A percentile compares a stretch with the other conserved stretches of the same genome.
Conservation (phyloP, 2,329 filamentous ascomycete species). For the Venturia carpophila region DNA sequence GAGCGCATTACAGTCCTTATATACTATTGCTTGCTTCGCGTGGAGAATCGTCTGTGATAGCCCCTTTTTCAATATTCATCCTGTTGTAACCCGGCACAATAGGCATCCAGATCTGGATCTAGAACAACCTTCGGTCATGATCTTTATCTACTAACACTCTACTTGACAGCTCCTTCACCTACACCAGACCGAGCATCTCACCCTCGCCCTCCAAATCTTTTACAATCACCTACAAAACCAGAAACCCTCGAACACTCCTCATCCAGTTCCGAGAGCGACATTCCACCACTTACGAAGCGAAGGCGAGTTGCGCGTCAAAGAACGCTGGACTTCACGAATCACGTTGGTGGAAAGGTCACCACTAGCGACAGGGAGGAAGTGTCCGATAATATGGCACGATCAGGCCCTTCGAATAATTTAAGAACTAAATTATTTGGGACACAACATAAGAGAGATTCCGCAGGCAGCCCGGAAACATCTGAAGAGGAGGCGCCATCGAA, state of each 20-base stretch:
- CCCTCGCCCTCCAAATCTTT: not conserved
- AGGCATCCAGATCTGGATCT: slow-evolving; percentile 4
- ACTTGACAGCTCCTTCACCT: not conserved
- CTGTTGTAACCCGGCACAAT: not conserved
- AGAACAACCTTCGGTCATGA: not conserved
- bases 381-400: not conserved
- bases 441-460: not conserved
- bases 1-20: not conserved
- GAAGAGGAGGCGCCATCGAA: not conserved
- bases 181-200: not conserved
- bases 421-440: not conserved
- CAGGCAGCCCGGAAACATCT: not conserved
- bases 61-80: not conserved
- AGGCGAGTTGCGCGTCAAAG: slow-evolving; percentile 1
- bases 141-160: not conserved
- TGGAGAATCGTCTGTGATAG: not conserved
- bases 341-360: slow-evolving; percentile 2
- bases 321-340: slow-evolving; percentile 16
- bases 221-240: not conserved
- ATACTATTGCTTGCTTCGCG: not conserved
- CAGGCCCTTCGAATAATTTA: not conserved
- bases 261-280: not conserved
- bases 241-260: not conserved
- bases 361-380: not conserved
- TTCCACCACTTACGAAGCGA: not conserved